Base-by-base conservation (phyloP, 495 filamentous ascomycete genomes). In the Chaetomium tenue region DNA sequence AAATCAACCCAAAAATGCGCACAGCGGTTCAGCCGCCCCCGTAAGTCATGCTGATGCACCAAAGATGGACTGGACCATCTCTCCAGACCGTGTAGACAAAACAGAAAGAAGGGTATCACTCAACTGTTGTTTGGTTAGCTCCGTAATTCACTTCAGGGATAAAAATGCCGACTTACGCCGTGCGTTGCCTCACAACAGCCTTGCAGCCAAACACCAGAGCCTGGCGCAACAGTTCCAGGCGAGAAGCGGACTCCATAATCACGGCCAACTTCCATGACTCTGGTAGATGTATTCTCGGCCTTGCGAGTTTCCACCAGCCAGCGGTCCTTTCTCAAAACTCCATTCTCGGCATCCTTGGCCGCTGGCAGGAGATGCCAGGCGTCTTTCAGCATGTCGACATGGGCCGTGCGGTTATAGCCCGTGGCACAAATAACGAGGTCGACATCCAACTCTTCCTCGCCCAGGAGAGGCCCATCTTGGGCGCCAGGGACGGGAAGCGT, bases 131-230 rank as follows among this genome's bases (percentile, higher is more conserved):
- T 11, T 22, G 50, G 47, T 67, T 63, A 67, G 26, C n/a, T 39
- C 18, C 18, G 8, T 3, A 37, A 1, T 15, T 23, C 33, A 47
- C 20, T n/a, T n/a, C 33, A 37, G 25, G 47, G 3, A 51, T 7
- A 15, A n/a, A 22, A 20, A 30, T 9, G 20, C 16, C 58, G 26
- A 84, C 87, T 84, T 81, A 92, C 89, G 42, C 94, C 94, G 73
- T 97, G 94, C 30, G 91, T 96, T 63, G 81, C 85, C 77, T 98
- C 92, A 70, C 92, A 94, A 74, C 92, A 97, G 1, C 94, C 94
- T 76, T 97, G 94, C 65, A 98, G 80, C 92, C 91, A 98, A 39
- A 97, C 83, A 13, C 92, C 92, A n/a, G 79, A 81, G 2, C 77
- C 79, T 9, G 85, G 83, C 16, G 87, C 80, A 30, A 97, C 88